Base-by-base conservation (phyloP, 805 yeast species). In the Hanseniaspora vineae region DNA sequence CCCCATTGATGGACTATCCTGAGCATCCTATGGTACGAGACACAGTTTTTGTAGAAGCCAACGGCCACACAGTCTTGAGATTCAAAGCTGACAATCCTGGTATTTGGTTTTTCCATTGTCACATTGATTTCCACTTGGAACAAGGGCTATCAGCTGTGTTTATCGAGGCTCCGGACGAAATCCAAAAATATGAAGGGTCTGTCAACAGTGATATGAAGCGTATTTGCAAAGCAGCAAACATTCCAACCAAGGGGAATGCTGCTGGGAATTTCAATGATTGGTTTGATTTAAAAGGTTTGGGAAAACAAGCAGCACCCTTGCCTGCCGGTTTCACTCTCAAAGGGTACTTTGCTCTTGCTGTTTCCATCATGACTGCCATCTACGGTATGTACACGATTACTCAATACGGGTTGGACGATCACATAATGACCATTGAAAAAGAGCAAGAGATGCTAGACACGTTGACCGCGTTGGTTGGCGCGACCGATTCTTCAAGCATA, bases 31-130 rank as follows among this genome's bases (percentile, higher is more conserved):
- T 77, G 58, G 60, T 70, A 44, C 73, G 96, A 64, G 96, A 88
- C 59, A 82, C 90, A 0, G 78, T 78, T 18, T 68, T 73, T 53
- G 77, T 86, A 15, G 75, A 78, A 45, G 77, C 82, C 33, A 78
- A 80, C 55, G 85, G 89, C 2, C 75, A 78, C 60, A 62, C 80
- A 45, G 88, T 81, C 15, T 58, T 79, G 32, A 70, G 96, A 54
- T 86, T 86, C 63, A 73, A 68, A 55, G 87, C 96, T 12, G 78
- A 83, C 57, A 88, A 89, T 58, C 96, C 96, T 2, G 97, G 97
- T 49, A 80, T 87, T 23, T 89, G 96, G 96, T 77, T 83, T 51
- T 84, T 88, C 79, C 97, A 88, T 62, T 88, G 97, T 65, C 95
- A 85, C 59, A 76, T 84, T 48, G 90, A 84, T 58, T 84, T 88